These are phyloP conservation scores for Aspergillus funiculosus DNA, from an alignment of 495 filamentous ascomycete genomes.

Conservation along the genomic window DNA sequence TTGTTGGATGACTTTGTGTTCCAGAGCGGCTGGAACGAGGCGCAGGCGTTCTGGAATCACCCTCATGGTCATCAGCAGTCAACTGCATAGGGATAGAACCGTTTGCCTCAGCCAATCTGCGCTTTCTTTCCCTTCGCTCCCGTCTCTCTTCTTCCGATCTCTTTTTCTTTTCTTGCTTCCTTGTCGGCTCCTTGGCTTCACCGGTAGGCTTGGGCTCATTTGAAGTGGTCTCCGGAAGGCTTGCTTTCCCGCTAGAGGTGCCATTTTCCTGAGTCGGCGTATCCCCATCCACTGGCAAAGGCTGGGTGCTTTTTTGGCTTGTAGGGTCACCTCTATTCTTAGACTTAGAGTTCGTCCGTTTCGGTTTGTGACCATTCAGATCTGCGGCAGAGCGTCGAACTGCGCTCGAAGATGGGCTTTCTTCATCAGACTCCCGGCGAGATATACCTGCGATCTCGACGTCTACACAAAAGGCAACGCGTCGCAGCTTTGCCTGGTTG, in stretches of 20 bases:
- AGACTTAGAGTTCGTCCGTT: constrained; percentile 50
- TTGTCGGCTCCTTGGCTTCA: constrained; percentile 47
- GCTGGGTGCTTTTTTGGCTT: constrained; percentile 59
- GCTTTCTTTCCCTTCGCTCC: constrained; percentile 76
- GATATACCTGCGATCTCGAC: constrained; percentile 86
- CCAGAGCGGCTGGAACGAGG: constrained; percentile 35
- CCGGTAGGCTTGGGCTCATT: constrained; percentile 31
- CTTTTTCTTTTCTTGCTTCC: constrained; percentile 89
- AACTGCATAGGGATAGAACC: constrained; percentile 76
- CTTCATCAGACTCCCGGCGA: constrained; percentile 38
- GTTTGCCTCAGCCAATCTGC: constrained; percentile 73
- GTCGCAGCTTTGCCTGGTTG: constrained; percentile 70
- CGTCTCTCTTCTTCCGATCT: constrained; percentile 81
- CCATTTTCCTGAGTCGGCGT: constrained; percentile 20
- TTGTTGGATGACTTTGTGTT: constrained; percentile 68
- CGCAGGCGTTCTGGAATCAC: constrained; percentile 32
- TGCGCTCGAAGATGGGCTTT: constrained; percentile 27
- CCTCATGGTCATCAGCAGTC: constrained; percentile 49
- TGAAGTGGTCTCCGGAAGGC: constrained; percentile 14
- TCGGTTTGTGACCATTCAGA: constrained; percentile 42
- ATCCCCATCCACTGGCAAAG: constrained; percentile 54
- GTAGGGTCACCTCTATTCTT: constrained; percentile 65
- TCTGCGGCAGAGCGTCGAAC: constrained; percentile 26
- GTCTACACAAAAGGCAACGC: constrained; percentile 93
- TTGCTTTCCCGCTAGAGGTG: constrained; percentile 18